Evolutionary conservation across 306 rosid species (phyloP).

Genomic region (Dryas octopetala): DNA sequence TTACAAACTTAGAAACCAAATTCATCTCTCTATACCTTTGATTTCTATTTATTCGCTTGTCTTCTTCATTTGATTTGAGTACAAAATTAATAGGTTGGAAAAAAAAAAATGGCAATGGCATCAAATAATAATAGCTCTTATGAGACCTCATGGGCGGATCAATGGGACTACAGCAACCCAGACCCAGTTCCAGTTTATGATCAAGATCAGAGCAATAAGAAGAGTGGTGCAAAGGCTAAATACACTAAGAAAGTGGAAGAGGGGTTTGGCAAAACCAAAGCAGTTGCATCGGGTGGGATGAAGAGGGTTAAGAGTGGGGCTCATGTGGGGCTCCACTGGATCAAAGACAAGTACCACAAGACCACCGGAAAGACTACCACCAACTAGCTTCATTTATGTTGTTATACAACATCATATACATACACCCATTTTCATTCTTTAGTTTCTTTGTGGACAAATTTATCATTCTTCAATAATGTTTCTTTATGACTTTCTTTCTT

Average conservation of each 20-base stretch:
- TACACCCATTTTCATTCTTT: not conserved
- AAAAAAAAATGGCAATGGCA: conserved; percentile 12
- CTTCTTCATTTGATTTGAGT: not conserved
- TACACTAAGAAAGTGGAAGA: conserved; percentile 26
- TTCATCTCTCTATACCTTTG: no score
- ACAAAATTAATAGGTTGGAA: not conserved
- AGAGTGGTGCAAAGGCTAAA: not conserved
- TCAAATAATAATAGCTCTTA: conserved; percentile 11
- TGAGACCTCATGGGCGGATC: conserved; percentile 28
- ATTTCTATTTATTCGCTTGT: not conserved
- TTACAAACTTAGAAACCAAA: no score
- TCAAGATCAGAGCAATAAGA: not conserved
- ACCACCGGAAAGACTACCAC: conserved; percentile 25
- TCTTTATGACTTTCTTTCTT: no score
- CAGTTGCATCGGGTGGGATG: conserved; percentile 31
- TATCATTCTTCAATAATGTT: no score
- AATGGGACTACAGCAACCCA: conserved; percentile 19
- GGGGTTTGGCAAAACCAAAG: conserved; percentile 29
- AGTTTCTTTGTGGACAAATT: no score
- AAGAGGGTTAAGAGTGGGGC: conserved; percentile 38
- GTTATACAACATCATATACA: not conserved
- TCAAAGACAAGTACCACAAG: conserved; percentile 38
- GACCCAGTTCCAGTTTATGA: not conserved
- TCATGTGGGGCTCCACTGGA: conserved; percentile 30
- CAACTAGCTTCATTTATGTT: not conserved